Evolutionary conservation across 805 yeast species (phyloP).

Genomic region (Candida dajiaensis): DNA sequence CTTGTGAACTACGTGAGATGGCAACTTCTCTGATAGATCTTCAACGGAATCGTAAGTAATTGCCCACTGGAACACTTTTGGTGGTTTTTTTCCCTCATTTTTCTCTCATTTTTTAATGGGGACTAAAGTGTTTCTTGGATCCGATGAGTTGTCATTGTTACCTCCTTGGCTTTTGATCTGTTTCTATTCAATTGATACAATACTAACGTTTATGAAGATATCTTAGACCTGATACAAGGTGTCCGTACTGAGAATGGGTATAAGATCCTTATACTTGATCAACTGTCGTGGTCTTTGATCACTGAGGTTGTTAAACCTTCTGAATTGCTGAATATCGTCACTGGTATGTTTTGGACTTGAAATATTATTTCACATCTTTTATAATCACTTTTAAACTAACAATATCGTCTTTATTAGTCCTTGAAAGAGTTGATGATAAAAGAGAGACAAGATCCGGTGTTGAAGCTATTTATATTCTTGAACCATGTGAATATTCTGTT

Average conservation of each 20-base stretch:
- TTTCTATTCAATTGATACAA: background rate
- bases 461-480: conserved; percentile 76
- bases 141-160: too few relatives aligned
- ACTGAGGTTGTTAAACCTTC: conserved; percentile 42
- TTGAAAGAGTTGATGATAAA: conserved; percentile 56
- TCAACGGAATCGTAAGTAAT: conserved; percentile 29
- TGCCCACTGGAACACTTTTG: too few relatives aligned
- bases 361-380: too few relatives aligned
- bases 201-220: conserved; percentile 11
- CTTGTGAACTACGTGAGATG: conserved; percentile 26
- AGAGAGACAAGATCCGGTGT: conserved; percentile 58
- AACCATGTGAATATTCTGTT: conserved; percentile 60
- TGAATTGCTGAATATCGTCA: conserved; percentile 46
- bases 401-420: conserved; percentile 33
- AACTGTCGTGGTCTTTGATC: conserved; percentile 42
- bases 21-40: conserved; percentile 30
- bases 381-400: conserved; percentile 2
- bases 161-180: background rate
- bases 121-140: background rate
- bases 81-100: too few relatives aligned
- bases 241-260: conserved; percentile 40
- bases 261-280: conserved; percentile 53
- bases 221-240: conserved; percentile 32
- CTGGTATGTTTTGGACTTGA: conserved; percentile 29
- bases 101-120: too few relatives aligned